phyloP scores from a whole-genome alignment of 2,329 filamentous ascomycete genomes.

The Arthrobotrys iridis region DNA sequence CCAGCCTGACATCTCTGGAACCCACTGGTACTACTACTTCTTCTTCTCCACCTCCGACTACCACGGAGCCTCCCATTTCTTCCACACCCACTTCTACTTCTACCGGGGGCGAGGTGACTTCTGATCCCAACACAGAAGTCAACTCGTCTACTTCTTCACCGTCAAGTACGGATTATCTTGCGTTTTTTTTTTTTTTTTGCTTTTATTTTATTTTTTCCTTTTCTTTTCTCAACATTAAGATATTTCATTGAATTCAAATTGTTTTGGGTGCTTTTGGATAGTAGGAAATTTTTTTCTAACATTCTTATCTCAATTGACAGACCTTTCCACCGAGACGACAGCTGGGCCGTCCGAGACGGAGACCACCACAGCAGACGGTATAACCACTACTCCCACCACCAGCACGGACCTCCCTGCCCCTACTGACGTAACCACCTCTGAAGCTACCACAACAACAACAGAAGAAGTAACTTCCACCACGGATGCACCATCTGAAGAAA shows the following conservation, averaged over 20 bases:
- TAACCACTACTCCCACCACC: conserved; percentile 24
- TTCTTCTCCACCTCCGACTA: background rate
- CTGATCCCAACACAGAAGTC: background rate
- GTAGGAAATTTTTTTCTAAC: too few relatives aligned
- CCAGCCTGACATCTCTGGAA: conserved; percentile 10
- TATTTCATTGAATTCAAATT: background rate
- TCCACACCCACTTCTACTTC: background rate
- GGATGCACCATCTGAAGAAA: background rate
- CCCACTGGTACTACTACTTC: conserved; percentile 36
- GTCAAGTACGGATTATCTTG: conserved; percentile 27
- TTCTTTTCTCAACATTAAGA: background rate
- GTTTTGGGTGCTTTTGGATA: too few relatives aligned
- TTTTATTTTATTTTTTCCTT: background rate
- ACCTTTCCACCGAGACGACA: background rate
- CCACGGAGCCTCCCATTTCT: background rate
- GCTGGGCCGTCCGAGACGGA: background rate
- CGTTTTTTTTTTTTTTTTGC: background rate
- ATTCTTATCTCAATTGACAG: background rate
- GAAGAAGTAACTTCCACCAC: background rate
- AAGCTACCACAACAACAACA: conserved; percentile 1
- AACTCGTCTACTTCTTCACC: conserved; percentile 5
- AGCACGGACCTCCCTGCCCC: conserved; percentile 18
- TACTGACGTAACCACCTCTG: conserved; percentile 16
- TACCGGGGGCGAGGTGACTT: background rate
- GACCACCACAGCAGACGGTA: conserved; percentile 23